Conservation (phyloP, 2,329 filamentous ascomycete genomes). For the Aspergillus fumigatiaffinis region DNA sequence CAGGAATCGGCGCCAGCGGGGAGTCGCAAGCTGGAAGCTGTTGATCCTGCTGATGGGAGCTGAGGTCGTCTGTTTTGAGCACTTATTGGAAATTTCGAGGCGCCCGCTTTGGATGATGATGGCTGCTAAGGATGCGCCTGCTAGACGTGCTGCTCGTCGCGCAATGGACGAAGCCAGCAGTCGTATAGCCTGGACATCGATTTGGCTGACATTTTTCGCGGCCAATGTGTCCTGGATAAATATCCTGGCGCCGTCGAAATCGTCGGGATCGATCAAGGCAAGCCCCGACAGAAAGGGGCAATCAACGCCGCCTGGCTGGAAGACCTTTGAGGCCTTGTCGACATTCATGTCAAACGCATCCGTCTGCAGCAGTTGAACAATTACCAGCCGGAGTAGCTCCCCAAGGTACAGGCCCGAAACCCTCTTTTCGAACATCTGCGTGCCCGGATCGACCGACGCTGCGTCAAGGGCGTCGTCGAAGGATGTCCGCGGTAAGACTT, state of each 20-base stretch:
- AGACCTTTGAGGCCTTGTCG: conserved; percentile 3
- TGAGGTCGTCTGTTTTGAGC: background rate
- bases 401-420: conserved; percentile 19
- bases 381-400: conserved; percentile 14
- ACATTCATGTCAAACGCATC: conserved; percentile 4
- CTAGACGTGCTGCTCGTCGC: conserved; percentile 14
- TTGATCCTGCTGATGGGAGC: background rate
- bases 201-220: conserved; percentile 4
- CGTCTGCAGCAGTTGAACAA: conserved; percentile 6
- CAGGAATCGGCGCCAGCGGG: conserved; percentile 10
- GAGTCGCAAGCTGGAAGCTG: conserved; percentile 1
- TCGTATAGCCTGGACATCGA: conserved; percentile 9
- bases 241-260: background rate
- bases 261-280: background rate
- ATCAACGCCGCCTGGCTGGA: conserved; percentile 10
- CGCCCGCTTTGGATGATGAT: conserved; percentile 12
- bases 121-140: conserved; percentile 14
- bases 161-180: conserved; percentile 9
- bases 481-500: conserved; percentile 14
- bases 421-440: conserved; percentile 20
- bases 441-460: conserved; percentile 10
- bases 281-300: conserved; percentile 13
- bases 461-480: conserved; percentile 16
- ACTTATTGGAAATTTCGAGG: background rate
- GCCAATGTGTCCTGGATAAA: conserved; percentile 3